These are phyloP conservation scores for Durio zibethinus DNA, from an alignment of 345 rosid species.

Conservation along the genomic window DNA sequence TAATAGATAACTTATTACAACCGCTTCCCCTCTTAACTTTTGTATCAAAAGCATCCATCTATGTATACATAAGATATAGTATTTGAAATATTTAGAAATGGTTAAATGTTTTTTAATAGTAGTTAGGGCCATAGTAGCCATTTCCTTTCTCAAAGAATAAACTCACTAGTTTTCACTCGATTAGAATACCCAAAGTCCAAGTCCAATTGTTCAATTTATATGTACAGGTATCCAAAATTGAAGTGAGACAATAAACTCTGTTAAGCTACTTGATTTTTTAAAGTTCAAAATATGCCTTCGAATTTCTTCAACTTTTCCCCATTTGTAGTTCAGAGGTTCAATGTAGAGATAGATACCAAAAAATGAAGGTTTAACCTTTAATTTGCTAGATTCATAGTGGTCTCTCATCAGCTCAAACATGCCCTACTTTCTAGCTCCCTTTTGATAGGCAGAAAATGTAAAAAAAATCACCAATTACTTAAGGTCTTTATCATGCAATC, in stretches of 20 bases:
- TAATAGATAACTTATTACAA: not conserved
- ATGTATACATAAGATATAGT: not conserved
- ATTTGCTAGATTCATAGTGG: too few relatives aligned
- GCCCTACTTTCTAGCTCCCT: too few relatives aligned
- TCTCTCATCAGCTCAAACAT: too few relatives aligned
- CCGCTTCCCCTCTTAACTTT: not conserved
- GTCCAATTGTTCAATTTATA: not conserved
- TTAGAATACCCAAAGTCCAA: not conserved
- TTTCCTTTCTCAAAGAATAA: not conserved
- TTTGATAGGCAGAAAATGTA: too few relatives aligned
- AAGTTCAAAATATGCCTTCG: constrained; percentile 75
- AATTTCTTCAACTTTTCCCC: constrained; percentile 95
- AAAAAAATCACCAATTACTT: too few relatives aligned
- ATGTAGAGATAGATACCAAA: constrained; percentile 85
- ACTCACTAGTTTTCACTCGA: not conserved
- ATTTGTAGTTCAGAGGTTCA: constrained; percentile 77
- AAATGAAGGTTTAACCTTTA: too few relatives aligned
- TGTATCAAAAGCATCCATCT: not conserved
- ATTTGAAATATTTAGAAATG: not conserved
- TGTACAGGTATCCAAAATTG: not conserved
- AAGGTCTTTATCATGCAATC: too few relatives aligned
- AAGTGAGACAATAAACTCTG: not conserved
- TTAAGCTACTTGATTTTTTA: constrained; percentile 75
- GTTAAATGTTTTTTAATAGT: not conserved
- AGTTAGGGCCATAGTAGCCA: not conserved